These are phyloP conservation scores for Nakazawaea populi DNA, from an alignment of 805 yeast species.

Conservation along the genomic window DNA sequence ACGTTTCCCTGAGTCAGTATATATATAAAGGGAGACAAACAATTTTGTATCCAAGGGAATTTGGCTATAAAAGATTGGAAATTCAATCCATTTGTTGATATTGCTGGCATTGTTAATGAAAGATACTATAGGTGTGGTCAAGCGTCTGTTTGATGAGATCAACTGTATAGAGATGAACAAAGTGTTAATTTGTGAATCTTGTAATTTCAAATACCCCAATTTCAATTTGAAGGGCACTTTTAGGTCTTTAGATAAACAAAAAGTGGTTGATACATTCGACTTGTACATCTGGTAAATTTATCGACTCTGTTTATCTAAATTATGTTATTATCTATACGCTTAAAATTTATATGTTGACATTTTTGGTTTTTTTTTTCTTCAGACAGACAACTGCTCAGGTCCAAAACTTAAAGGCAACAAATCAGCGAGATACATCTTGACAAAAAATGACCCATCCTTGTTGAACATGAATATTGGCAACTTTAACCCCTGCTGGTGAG, in stretches of 20 bases:
- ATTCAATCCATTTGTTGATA: slow-evolving; percentile 62
- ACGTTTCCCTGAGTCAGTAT: slow-evolving; percentile 43
- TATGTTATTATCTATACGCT: background rate
- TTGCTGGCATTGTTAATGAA: slow-evolving; percentile 20
- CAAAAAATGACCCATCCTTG: slow-evolving; percentile 38
- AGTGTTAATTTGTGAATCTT: slow-evolving; percentile 11
- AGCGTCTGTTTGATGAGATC: slow-evolving; percentile 34
- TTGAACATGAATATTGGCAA: slow-evolving; percentile 68
- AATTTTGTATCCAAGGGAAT: slow-evolving; percentile 59
- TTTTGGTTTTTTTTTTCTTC: slow-evolving; percentile 6
- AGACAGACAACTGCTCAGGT: slow-evolving; percentile 50
- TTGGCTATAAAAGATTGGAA: slow-evolving; percentile 70
- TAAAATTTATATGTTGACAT: too few relatives aligned
- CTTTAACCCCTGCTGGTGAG: slow-evolving; percentile 26
- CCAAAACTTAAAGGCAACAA: slow-evolving; percentile 84
- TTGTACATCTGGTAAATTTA: background rate
- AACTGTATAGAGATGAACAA: slow-evolving; percentile 15
- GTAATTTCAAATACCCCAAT: slow-evolving; percentile 20
- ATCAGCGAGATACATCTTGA: slow-evolving; percentile 47
- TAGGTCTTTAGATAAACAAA: slow-evolving; percentile 52
- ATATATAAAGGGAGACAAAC: slow-evolving; percentile 63
- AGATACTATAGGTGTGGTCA: slow-evolving; percentile 40
- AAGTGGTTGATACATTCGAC: slow-evolving; percentile 30
- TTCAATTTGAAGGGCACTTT: slow-evolving; percentile 42
- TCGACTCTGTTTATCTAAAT: background rate